Base-by-base conservation (phyloP, 306 rosid species). In the Casuarina cunninghamiana region DNA sequence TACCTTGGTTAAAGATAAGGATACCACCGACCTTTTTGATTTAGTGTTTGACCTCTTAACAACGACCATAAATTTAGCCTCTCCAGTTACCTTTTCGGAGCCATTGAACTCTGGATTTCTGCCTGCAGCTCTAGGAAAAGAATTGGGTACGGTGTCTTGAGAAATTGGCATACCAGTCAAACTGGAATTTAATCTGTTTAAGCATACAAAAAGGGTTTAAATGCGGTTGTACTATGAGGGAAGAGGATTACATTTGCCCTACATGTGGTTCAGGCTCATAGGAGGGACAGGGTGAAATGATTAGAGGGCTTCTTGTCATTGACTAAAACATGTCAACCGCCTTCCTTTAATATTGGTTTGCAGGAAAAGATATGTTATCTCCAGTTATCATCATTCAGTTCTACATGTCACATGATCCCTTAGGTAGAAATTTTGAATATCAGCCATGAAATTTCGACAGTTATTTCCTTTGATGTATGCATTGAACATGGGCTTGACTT, bases 361-460 rank as follows among this genome's bases (percentile, higher is more conserved):
- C 61, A 2, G 35, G 32, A 10, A 46, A 63, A 32, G 58, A 44
- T 12, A 13, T 53, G 38, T 49, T 49, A 46, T 63, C 44, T 49
- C 65, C 11, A 54, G n/a, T 12, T 53, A 13, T 2, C 9, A 38
- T 55, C 6, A 39, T 15, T 72, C 16, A 53, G 9, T 19, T 17
- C 42, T 50, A 37, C 8, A 61, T 15, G 17, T 11, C 58, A 16
- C 10, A 32, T 48, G 17, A 35, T 45, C 50, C 65, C 26, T 63
- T 63, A 60, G 69, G 61, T 61, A 75, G 48, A 37, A 62, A 66
- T 41, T 6, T 66, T 66, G 35, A 42, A 66, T 66, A 66, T 37
- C 15, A 42, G 11, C 17, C 10, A 42, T 26, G 38, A 63, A 8
- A 16, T 38, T 15, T 38, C 6, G 46, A 7, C 6, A 63, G 37